Evolutionary conservation across 192 early-diverging fungal genomes (phyloP), one percentile per base, ranked within the genome.

Genomic region (Backusella macrospora): DNA sequence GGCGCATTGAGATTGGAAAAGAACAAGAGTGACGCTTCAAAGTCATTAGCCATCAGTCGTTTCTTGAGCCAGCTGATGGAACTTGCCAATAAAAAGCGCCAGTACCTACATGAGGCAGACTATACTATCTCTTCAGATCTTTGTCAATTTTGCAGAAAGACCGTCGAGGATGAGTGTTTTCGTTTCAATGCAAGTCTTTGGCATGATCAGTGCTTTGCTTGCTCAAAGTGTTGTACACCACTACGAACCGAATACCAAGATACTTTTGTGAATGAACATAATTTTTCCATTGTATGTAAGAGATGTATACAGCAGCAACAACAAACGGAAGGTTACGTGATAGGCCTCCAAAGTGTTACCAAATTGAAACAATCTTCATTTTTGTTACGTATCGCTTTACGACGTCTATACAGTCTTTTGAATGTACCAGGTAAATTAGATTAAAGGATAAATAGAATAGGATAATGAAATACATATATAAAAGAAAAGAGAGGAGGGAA

Each of bases 291-390:
- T 16, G 64, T 68, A 8, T 81, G 82, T 73, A 78, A 69, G 64
- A 81, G 52, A 64, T 80, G 70, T 63, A 52, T 73, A 77, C 79
- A 65, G 74, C 80, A 12, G 5, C 23, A 46, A 16, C 16, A 34
- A 16, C 65, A 42, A 26, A 40, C 34, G 5, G 66, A 83, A 9
- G 48, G 76, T 16, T 74, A 89, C 9, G 29, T 18, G 13, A 48
- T 52, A 21, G 70, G 70, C 5, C 90, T 95, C 71, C 86, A 88
- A 73, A 81, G 87, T 76, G 88, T 98, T 3, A 91, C 96, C 9
- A 92, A 96, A 73, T 83, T 99, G 62, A 88, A 96, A 74, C 95
- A 98, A 83, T 98, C 96, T 80, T 92, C 91, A 55, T 97, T 96
- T 82, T 75, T 98, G 45, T 81, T 99, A 78, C 85, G 91, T 5